These are phyloP conservation scores for Nicotiana attenuata DNA, from an alignment of 257 asterid genomes.

Conservation along the genomic window DNA sequence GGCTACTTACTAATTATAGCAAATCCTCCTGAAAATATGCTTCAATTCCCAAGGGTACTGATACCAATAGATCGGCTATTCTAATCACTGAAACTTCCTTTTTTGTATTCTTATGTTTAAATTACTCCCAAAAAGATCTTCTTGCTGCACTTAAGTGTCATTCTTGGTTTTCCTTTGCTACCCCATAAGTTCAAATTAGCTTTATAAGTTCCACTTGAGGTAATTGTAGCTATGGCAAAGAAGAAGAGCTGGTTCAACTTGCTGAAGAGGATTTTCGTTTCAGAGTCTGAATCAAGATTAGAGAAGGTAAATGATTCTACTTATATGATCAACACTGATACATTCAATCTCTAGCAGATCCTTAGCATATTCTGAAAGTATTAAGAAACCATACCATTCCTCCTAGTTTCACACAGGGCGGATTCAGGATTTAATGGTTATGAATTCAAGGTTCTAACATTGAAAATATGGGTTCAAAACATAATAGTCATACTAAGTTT, in stretches of 20 bases:
- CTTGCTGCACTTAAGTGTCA: constrained; percentile 1
- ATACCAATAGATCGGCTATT: neutral
- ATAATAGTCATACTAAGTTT: neutral
- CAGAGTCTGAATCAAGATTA: constrained; percentile 50
- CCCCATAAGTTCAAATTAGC: neutral
- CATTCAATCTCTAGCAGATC: neutral
- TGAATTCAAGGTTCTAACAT: neutral
- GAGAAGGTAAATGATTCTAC: constrained; percentile 46
- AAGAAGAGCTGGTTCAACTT: constrained; percentile 65
- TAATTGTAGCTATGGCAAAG: constrained; percentile 47
- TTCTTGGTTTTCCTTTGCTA: neutral
- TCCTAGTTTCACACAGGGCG: neutral
- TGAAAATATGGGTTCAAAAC: neutral
- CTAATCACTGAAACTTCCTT: neutral
- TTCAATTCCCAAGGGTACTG: neutral
- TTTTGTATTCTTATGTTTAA: neutral
- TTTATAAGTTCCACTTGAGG: neutral
- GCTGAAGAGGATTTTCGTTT: constrained; percentile 52
- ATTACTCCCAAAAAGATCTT: neutral
- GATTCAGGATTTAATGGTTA: neutral
- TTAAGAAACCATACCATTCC: neutral
- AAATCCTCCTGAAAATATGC: neutral
- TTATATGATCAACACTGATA: constrained; percentile 8
- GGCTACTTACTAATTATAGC: neutral
- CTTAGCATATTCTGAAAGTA: neutral